Percentiles rank a stretch among this genome's conserved stretches.
These are phyloP conservation scores for Penicillium fimorum DNA, from an alignment of 495 filamentous ascomycete genomes.

Conservation along the genomic window DNA sequence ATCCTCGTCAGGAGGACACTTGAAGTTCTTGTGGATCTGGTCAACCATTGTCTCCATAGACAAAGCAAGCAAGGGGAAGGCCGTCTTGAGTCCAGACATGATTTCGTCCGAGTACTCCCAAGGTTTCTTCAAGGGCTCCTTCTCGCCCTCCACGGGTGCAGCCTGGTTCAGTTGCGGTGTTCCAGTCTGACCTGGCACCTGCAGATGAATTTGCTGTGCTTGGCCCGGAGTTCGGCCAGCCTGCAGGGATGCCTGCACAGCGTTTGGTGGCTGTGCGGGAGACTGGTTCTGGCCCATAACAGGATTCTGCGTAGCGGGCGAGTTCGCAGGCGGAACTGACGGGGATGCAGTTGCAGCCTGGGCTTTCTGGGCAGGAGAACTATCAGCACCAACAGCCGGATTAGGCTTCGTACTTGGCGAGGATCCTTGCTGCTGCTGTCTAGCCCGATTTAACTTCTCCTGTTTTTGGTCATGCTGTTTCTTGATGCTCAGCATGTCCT, in stretches of 20 bases:
- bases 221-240: constrained; percentile 29
- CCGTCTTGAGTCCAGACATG: constrained; percentile 88
- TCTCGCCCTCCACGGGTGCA: constrained; percentile 28
- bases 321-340: constrained; percentile 32
- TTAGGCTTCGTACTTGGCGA: constrained; percentile 55
- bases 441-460: constrained; percentile 52
- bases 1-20: constrained; percentile 96
- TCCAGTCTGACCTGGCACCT: constrained; percentile 42
- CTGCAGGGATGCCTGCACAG: constrained; percentile 31
- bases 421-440: constrained; percentile 39
- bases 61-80: constrained; percentile 89
- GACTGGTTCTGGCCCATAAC: constrained; percentile 33
- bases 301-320: constrained; percentile 34
- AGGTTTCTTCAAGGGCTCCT: constrained; percentile 65
- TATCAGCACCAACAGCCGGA: constrained; percentile 42
- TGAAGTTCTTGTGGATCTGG: constrained; percentile 97
- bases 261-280: constrained; percentile 23
- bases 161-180: constrained; percentile 29
- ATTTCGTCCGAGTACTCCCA: constrained; percentile 98
- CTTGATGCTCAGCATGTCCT: constrained; percentile 91
- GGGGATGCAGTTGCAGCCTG: constrained; percentile 31
- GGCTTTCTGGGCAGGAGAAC: constrained; percentile 43
- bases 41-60: constrained; percentile 99
- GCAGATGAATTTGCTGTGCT: constrained; percentile 35
- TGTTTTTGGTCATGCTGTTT: constrained; percentile 81